These are phyloP conservation scores for Amauroascus verrucosus DNA, from an alignment of 2,329 filamentous ascomycete species.

Conservation along the genomic window DNA sequence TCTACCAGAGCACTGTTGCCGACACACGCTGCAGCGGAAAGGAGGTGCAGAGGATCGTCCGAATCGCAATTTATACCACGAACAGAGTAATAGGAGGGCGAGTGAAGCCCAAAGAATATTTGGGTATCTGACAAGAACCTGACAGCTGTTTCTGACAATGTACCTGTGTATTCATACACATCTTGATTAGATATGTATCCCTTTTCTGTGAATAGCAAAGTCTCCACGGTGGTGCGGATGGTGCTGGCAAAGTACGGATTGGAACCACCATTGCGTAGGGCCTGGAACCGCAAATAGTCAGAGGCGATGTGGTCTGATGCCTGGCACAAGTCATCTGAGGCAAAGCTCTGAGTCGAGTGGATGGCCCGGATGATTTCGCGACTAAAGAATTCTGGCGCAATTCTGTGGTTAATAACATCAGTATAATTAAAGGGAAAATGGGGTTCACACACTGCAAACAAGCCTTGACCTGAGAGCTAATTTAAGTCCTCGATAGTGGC, in stretches of 20 bases:
- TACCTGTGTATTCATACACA: not conserved
- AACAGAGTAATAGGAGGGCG: not conserved
- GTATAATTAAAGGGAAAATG: too few species aligned
- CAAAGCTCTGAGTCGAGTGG: too few species aligned
- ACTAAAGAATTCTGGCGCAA: too few species aligned
- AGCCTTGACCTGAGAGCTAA: too few species aligned
- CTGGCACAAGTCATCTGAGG: too few species aligned
- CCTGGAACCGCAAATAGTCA: not conserved
- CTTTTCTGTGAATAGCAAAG: not conserved
- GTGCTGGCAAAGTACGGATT: not conserved
- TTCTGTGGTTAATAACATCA: too few species aligned
- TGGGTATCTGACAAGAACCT: not conserved
- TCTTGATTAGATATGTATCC: not conserved
- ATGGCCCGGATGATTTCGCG: too few species aligned
- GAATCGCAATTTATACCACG: not conserved
- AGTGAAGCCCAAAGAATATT: not conserved
- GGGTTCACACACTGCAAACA: too few species aligned
- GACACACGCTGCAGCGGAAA: slow-evolving; percentile 6
- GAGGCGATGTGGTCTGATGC: not conserved
- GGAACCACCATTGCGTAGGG: not conserved
- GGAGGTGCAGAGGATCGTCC: not conserved
- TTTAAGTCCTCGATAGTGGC: too few species aligned
- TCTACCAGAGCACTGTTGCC: not conserved
- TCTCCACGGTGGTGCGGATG: not conserved
- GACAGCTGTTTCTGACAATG: not conserved